These are phyloP conservation scores for Chaetomium strumarium DNA, from an alignment of 2,329 filamentous ascomycete species.

Conservation along the genomic window DNA sequence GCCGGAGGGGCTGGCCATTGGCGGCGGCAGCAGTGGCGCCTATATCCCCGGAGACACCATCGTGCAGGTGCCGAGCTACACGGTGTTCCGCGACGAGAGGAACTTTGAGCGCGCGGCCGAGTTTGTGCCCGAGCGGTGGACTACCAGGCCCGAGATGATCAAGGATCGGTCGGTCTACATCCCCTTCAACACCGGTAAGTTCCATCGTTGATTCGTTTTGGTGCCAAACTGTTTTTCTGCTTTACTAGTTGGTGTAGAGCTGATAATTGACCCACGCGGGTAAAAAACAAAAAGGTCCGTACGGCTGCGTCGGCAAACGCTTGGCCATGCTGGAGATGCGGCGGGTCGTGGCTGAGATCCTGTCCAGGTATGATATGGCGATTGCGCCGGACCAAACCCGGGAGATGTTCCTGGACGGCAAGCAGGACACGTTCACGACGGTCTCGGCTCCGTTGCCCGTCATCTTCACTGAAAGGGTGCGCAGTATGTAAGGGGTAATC, in stretches of 20 bases:
- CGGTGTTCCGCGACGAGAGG: constrained; percentile 19
- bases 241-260: no score
- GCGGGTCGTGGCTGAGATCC: constrained; percentile 16
- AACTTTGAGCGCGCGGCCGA: constrained; percentile 12
- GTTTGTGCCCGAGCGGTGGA: constrained; percentile 23
- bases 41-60: constrained; percentile 23
- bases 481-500: no score
- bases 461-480: constrained; percentile 11
- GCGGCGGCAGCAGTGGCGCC: no score
- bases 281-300: constrained; percentile 10
- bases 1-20: constrained; percentile 27
- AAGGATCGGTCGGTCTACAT: constrained; percentile 9
- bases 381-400: constrained; percentile 17
- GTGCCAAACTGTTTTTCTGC: no score
- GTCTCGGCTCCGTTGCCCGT: constrained; percentile 16
- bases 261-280: no score
- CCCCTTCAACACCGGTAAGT: constrained; percentile 12
- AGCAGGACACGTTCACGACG: constrained; percentile 22
- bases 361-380: constrained; percentile 19
- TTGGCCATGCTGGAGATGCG: constrained; percentile 15
- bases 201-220: no score
- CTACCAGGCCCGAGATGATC: constrained; percentile 6
- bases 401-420: constrained; percentile 20
- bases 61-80: constrained; percentile 22
- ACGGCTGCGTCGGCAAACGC: constrained; percentile 15